Base-by-base conservation (phyloP, 257 asterid species). In the Nicotiana sylvestris region DNA sequence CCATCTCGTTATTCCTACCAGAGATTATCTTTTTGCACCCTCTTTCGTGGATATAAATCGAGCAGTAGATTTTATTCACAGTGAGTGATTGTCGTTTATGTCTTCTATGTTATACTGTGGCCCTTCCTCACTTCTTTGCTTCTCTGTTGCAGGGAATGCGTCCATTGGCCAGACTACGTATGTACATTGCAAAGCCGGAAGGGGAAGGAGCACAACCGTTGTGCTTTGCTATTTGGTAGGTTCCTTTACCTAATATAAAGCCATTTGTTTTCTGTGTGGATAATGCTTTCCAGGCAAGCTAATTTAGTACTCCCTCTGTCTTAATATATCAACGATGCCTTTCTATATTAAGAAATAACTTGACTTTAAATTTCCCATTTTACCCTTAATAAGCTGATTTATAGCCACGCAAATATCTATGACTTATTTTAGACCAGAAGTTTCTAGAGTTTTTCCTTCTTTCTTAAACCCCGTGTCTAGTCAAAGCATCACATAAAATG, bases 1-100 rank as follows among this genome's bases (percentile, higher is more conserved):
- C 83, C 99, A 95, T 90, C 92, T 95, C 64, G 99, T 93, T 56
- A 95, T 95, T 81, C 99, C 99, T 11, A 95, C 99, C 30, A 89
- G 98, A 86, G 99, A 95, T 90, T 95, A 95, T 88, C 93, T 92
- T 83, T 95, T 95, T 89, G 99, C 99, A 69, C 99, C 99, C 62
- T 90, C 97, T 12, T 92, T 95, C 78, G 87, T 83, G 83, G 96
- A 93, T 86, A 95, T 95, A 82, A 88, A 85, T 83, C 91, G 88
- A 39, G 99, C 99, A 16, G 97, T 95, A 67, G 97, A 93, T 74
- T 95, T 95, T 84, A 95, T 95, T 81, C 97, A 90, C 86, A 86
- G 98, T 95, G 76, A 60, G 93, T 85, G 77, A 16, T 68, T 51
- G 80, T 77, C 37, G 4, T 78, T n/a, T 3, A 66, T 68, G 51